Base-by-base conservation (phyloP, 1,284 basidiomycete species). In the Cerrena zonata region DNA sequence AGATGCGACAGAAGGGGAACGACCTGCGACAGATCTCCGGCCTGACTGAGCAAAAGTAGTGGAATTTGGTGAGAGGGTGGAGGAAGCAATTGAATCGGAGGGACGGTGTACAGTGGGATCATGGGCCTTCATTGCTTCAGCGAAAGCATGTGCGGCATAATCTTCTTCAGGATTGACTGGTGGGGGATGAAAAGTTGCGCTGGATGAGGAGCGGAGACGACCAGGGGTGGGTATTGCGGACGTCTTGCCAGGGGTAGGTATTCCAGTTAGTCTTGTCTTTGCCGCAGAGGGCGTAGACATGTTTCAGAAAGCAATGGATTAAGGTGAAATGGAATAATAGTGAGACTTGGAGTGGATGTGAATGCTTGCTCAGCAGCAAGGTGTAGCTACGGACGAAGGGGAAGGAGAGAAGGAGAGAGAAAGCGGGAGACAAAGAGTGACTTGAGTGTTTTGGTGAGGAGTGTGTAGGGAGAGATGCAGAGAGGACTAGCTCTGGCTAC, bases 121-220 rank as follows among this genome's bases (percentile, higher is more conserved):
- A 60, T 91, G 86, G 42, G 84, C 78, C 58, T 76, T 83, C 64
- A 91, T 79, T 21, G 87, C 88, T 56, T 89, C 87, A 43, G 76
- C 78, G 58, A 91, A 84, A 13, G 87, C 82, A 57, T 76, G 76
- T 46, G 79, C 76, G 56, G 80, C 77, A 54, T 75, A 80, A 45
- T 86, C 79, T 48, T 68, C 65, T 59, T 82, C 78, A 50, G 65
- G 56, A 40, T 57, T 56, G 42, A 60, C 54, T 38, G 61, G 53
- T 21, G 67, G 49, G 24, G 68, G 61, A 27, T 71, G 65, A 39
- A 69, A 63, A 47, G 65, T 69, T 52, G 72, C 72, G 53, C 64
- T 73, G 43, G 85, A 86, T 11, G 78, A 67, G n/a, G 86, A 82
- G 53, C 86, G 78, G 42, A 79, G 76, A 55, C 86, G 74, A 34